Percentiles rank a stretch among this genome's conserved stretches.
phyloP scores from a whole-genome alignment of 805 yeast species.

The Clavispora santaluciae region DNA sequence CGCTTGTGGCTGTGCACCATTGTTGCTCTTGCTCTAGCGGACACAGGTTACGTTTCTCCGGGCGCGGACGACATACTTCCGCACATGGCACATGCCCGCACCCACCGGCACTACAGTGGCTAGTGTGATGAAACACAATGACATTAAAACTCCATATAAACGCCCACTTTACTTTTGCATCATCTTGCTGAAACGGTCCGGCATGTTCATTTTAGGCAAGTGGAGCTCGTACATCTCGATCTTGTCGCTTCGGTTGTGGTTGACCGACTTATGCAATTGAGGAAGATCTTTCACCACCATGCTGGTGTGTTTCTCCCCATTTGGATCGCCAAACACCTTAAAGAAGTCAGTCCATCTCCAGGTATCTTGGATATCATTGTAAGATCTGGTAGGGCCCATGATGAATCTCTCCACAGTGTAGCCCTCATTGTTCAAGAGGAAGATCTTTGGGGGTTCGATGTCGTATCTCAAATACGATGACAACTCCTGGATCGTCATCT shows the following conservation, averaged over 20 bases:
- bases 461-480: slow-evolving; percentile 57
- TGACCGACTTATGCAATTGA: slow-evolving; percentile 19
- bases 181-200: slow-evolving; percentile 19
- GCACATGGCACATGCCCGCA: no score
- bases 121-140: no score
- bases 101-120: no score
- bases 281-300: slow-evolving; percentile 14
- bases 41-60: no score
- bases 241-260: slow-evolving; percentile 13
- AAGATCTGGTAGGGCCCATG: slow-evolving; percentile 68
- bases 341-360: slow-evolving; percentile 81
- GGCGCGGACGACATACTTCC: no score
- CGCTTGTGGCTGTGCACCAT: no score
- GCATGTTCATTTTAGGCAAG: slow-evolving; percentile 25
- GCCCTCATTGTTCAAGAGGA: slow-evolving; percentile 79
- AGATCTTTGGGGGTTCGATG: slow-evolving; percentile 57
- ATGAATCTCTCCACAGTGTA: slow-evolving; percentile 88
- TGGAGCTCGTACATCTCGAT: slow-evolving; percentile 23
- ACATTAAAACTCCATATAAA: neutral
- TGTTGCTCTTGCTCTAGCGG: no score
- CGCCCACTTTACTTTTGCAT: neutral
- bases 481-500: slow-evolving; percentile 87
- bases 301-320: slow-evolving; percentile 19
- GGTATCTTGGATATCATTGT: slow-evolving; percentile 74
- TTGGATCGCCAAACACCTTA: slow-evolving; percentile 54